Evolutionary conservation across 73 alveolate species (phyloP).

Genomic region (Paramecium caudatum): DNA sequence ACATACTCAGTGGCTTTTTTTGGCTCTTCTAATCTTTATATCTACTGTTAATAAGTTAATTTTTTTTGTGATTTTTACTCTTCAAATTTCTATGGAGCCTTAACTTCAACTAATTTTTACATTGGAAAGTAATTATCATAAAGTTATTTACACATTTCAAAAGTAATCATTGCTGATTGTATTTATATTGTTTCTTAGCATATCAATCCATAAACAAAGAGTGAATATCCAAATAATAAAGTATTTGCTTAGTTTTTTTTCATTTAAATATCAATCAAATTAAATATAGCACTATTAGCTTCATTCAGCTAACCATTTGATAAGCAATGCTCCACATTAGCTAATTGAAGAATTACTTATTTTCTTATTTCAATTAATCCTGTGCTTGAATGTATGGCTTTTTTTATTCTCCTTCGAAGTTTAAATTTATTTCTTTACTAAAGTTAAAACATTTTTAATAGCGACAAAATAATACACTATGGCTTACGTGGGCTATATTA

Average conservation of each 20-base stretch:
- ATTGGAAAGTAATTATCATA: slow-evolving; percentile 41
- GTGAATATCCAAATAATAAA: slow-evolving; percentile 30
- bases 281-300: neutral
- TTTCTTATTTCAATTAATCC: slow-evolving; percentile 51
- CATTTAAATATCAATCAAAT: neutral
- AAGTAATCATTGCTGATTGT: slow-evolving; percentile 33
- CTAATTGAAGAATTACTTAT: neutral
- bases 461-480: neutral
- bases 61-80: neutral
- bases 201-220: slow-evolving; percentile 46
- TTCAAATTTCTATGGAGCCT: neutral
- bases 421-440: neutral
- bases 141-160: slow-evolving; percentile 18
- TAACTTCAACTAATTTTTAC: neutral
- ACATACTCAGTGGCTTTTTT: too few species aligned
- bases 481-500: slow-evolving; percentile 15
- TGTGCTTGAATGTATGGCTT: neutral
- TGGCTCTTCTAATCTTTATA: neutral
- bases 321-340: slow-evolving; percentile 41
- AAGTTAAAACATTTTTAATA: neutral
- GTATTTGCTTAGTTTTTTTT: neutral
- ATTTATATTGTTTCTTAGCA: slow-evolving; percentile 36
- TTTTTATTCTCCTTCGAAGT: neutral
- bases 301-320: neutral
- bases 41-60: neutral